Percentiles rank a stretch among this genome's conserved stretches.
These are phyloP conservation scores for Lindgomyces ingoldianus DNA, from an alignment of 495 filamentous ascomycete species.

Conservation along the genomic window DNA sequence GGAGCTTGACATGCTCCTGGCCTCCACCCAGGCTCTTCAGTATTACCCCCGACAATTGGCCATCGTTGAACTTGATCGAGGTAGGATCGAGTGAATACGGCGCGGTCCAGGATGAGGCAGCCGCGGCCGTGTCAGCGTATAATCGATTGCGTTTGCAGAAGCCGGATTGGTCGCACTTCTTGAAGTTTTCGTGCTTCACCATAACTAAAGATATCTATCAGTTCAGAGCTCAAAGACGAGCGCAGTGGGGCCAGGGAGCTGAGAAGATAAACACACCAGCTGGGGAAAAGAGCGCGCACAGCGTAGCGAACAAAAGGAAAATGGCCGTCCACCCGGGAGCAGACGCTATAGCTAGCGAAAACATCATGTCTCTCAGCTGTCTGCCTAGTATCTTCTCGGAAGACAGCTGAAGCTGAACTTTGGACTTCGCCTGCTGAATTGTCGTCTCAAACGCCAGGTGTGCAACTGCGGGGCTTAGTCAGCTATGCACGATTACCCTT, in stretches of 20 bases:
- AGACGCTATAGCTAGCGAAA: neutral
- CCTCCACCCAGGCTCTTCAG: slow-evolving; percentile 69
- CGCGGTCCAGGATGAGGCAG: slow-evolving; percentile 66
- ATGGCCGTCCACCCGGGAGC: slow-evolving; percentile 33
- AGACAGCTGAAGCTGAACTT: neutral
- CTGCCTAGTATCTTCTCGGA: neutral
- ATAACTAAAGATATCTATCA: slow-evolving; percentile 52
- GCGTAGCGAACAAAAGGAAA: slow-evolving; percentile 33
- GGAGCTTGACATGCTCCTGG: slow-evolving; percentile 69
- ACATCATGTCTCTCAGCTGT: slow-evolving; percentile 23
- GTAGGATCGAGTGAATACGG: slow-evolving; percentile 76
- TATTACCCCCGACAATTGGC: slow-evolving; percentile 74
- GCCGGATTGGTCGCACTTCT: slow-evolving; percentile 89
- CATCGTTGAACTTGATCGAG: slow-evolving; percentile 73
- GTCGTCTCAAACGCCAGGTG: neutral
- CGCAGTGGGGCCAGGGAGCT: neutral
- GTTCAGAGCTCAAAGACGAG: too few species aligned
- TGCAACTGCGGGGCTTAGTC: neutral
- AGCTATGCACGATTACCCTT: neutral
- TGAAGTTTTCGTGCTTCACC: slow-evolving; percentile 96
- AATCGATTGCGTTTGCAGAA: slow-evolving; percentile 95
- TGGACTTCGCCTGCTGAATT: neutral
- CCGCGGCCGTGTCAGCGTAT: slow-evolving; percentile 74
- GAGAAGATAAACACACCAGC: slow-evolving; percentile 34
- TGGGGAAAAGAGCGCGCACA: slow-evolving; percentile 40